Percentiles rank a stretch among this genome's conserved stretches.
Evolutionary conservation across 495 filamentous ascomycete genomes (phyloP).

Genomic region (Neurospora hispaniola): DNA sequence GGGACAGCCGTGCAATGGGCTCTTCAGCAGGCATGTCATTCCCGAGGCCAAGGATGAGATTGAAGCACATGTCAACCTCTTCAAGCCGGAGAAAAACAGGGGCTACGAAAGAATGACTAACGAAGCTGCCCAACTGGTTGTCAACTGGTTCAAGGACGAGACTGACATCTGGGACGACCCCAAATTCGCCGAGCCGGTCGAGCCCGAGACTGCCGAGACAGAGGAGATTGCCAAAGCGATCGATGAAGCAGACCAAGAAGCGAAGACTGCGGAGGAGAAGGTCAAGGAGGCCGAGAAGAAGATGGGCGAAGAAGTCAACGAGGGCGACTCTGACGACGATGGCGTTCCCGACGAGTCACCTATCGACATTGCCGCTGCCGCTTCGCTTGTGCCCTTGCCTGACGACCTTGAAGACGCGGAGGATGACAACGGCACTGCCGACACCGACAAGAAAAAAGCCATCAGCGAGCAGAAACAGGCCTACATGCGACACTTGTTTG

Average conservation of each 20-base stretch:
- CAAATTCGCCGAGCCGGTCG: constrained; percentile 24
- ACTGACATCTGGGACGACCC: constrained; percentile 30
- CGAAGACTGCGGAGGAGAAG: constrained; percentile 6
- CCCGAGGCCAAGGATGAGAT: constrained; percentile 68
- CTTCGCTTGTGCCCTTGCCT: constrained; percentile 32
- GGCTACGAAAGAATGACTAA: constrained; percentile 62
- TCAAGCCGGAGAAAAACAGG: constrained; percentile 62
- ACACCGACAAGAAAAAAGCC: constrained; percentile 4
- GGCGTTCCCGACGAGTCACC: constrained; percentile 32
- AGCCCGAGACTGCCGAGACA: constrained; percentile 23
- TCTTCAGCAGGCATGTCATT: constrained; percentile 57
- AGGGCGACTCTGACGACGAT: constrained; percentile 5
- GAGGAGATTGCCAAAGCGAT: constrained; percentile 29
- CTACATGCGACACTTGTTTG: constrained; percentile 38
- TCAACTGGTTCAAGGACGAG: constrained; percentile 42
- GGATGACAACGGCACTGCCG: constrained; percentile 5
- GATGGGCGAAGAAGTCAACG: constrained; percentile 4
- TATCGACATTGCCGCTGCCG: constrained; percentile 37
- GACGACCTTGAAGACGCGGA: constrained; percentile 21
- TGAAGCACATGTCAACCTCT: constrained; percentile 76
- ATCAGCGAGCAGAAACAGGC: constrained; percentile 21
- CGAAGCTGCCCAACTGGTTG: constrained; percentile 48
- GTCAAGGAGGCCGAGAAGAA: constrained; percentile 1
- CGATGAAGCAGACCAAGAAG: constrained; percentile 15
- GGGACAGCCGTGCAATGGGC: constrained; percentile 21